Conservation (phyloP, 441 rosid genomes). For the Arabidopsis hybrid region DNA sequence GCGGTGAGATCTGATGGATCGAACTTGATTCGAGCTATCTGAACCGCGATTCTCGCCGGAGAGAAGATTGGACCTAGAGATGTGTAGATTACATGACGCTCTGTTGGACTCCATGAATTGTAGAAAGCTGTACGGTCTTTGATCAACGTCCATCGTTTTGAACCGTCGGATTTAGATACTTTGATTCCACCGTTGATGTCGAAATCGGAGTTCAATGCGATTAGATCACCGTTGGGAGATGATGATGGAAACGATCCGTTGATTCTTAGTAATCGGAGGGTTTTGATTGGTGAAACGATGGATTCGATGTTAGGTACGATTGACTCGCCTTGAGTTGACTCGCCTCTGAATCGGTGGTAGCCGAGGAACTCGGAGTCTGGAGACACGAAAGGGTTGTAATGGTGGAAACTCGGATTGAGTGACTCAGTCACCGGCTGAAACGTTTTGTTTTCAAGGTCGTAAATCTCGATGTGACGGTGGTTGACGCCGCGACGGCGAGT, state of each 20-base stretch:
- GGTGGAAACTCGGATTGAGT: conserved; percentile 68
- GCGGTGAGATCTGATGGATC: conserved; percentile 49
- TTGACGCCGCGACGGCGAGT: conserved; percentile 59
- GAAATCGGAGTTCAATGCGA: conserved; percentile 66
- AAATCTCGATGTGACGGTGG: conserved; percentile 75
- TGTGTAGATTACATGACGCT: conserved; percentile 74
- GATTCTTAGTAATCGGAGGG: conserved; percentile 59
- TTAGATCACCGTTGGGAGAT: conserved; percentile 64
- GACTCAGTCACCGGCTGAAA: conserved; percentile 60
- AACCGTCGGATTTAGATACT: conserved; percentile 68
- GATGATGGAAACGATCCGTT: conserved; percentile 73
- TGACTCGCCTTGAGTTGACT: conserved; percentile 53
- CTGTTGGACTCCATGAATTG: conserved; percentile 85
- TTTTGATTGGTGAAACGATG: conserved; percentile 58
- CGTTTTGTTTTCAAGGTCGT: conserved; percentile 49
- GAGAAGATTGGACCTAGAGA: conserved; percentile 80
- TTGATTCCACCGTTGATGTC: conserved; percentile 55
- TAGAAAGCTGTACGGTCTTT: conserved; percentile 68
- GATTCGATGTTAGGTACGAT: conserved; percentile 71
- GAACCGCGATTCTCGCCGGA: conserved; percentile 58
- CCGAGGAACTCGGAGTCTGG: conserved; percentile 56
- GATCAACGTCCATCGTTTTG: conserved; percentile 75
- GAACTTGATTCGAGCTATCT: conserved; percentile 74
- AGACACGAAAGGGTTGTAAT: conserved; percentile 82
- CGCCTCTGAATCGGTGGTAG: conserved; percentile 85